Evolutionary conservation across 2,329 filamentous ascomycete species (phyloP).

Genomic region (Scleromitrula shiraiana): DNA sequence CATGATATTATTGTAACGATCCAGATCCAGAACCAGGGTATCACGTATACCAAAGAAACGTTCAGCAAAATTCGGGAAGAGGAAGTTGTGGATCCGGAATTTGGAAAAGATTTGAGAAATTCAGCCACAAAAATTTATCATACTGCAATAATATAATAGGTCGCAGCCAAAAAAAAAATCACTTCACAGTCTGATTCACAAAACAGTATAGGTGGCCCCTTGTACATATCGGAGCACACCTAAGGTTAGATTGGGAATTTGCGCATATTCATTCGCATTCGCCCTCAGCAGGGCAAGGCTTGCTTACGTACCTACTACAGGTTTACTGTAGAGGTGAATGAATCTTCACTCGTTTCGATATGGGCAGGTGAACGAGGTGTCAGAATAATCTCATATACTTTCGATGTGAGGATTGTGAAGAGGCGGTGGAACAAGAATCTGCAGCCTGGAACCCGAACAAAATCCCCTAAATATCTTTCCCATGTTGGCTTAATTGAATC

Average conservation of each 20-base stretch:
- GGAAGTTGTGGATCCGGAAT: conserved; percentile 2
- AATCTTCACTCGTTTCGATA: background rate
- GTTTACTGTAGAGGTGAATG: no score
- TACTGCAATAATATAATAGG: no score
- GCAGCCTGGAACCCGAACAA: conserved; percentile 8
- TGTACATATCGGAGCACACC: background rate
- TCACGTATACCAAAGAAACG: background rate
- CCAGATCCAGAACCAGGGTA: background rate
- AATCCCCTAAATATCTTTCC: background rate
- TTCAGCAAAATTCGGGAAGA: background rate
- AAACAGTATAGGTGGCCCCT: conserved; percentile 6
- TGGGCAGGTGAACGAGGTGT: background rate
- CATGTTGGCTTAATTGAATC: no score
- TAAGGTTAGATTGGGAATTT: conserved; percentile 1
- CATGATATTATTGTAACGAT: background rate
- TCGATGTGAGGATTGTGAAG: background rate
- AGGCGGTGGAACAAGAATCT: conserved; percentile 7
- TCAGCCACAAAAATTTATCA: conserved; percentile 8
- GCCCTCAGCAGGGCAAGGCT: conserved; percentile 3
- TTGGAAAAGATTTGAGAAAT: background rate
- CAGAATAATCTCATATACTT: background rate
- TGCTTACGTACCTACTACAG: conserved; percentile 8
- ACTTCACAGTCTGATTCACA: conserved; percentile 3
- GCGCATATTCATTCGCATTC: background rate
- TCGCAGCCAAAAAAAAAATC: background rate